Evolutionary conservation across 1,139 yeast species (phyloP).

Genomic region (Yamadazyma buinensis): DNA sequence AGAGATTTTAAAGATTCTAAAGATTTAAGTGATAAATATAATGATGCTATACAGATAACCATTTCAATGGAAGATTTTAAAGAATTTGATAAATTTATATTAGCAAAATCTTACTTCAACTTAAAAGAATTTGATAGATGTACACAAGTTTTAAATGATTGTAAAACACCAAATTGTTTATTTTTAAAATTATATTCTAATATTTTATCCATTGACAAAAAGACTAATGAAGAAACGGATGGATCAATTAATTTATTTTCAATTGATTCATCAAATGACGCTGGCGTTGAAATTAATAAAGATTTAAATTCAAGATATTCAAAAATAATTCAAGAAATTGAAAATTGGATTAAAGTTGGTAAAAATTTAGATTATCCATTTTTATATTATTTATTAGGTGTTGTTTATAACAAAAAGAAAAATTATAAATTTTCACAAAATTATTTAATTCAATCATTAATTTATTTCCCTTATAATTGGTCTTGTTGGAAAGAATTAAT

Average conservation of each 20-base stretch:
- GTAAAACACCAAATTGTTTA: constrained; percentile 50
- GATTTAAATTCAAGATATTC: constrained; percentile 28
- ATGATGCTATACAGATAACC: too few relatives aligned
- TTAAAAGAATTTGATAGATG: constrained; percentile 86
- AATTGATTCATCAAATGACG: constrained; percentile 8
- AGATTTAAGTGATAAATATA: too few relatives aligned
- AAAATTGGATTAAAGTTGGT: constrained; percentile 20
- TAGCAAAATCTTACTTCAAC: constrained; percentile 76
- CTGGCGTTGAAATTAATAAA: constrained; percentile 10
- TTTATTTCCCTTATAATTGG: constrained; percentile 83
- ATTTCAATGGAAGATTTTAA: constrained; percentile 3
- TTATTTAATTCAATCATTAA: constrained; percentile 54
- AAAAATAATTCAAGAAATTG: constrained; percentile 43
- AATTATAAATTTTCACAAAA: constrained; percentile 57
- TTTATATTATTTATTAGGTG: constrained; percentile 65
- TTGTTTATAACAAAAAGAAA: constrained; percentile 61
- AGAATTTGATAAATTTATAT: constrained; percentile 33
- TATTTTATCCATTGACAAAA: constrained; percentile 71
- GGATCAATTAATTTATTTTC: constrained; percentile 42
- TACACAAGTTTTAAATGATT: constrained; percentile 51
- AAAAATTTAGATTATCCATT: constrained; percentile 38
- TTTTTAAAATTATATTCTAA: constrained; percentile 69
- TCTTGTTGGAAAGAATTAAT: constrained; percentile 87
- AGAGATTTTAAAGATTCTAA: too few relatives aligned
- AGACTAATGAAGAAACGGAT: constrained; percentile 68